Base-by-base conservation (phyloP, 176 grass and related monocot genomes). In the Echinochloa phyllopogon region DNA sequence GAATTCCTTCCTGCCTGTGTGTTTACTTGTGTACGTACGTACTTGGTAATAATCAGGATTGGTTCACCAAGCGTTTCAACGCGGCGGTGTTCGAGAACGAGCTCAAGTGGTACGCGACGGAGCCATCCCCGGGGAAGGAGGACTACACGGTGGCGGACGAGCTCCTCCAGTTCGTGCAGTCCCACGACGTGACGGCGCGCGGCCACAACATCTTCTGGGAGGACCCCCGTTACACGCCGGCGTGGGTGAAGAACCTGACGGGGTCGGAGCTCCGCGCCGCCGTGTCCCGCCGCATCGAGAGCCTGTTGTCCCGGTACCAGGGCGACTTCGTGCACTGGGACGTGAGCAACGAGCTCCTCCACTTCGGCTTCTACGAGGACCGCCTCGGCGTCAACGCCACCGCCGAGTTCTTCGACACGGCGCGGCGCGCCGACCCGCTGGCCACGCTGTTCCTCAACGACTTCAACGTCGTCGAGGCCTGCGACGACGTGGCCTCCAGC, bases 291-390 rank as follows among this genome's bases (percentile, higher is more conserved):
- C 95, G 95, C 29, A 91, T 98, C 69, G 67, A 71, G 74, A 95
- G 95, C 87, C 85, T 98, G 14, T 42, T 96, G 17, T 78, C 90
- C 1, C 84, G 93, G 55, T 98, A 98, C 29, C 86, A 82, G 75
- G 93, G 93, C 6, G 90, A 98, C 84, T 98, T 98, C 65, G 89
- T 93, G 79, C 95, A 98, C 75, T 98, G 95, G 95, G 95, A 98
- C 78, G 95, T 98, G 0, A 95, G 89, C 87, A 98, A 98, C 40
- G 93, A 98, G 95, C 92, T 98, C 91, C 83, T 98, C 20, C 95
- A 98, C 75, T 95, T 93, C 70, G 90, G 92, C 75, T 98, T 98
- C 91, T 98, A 98, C 43, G 95, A 98, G 89, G 74, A 80, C 75
- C 81, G 91, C 9, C 91, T 98, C 0, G 93, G 95, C 14, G 33